Conservation (phyloP, 352 stramenopile species). For the Pythium insidiosum region DNA sequence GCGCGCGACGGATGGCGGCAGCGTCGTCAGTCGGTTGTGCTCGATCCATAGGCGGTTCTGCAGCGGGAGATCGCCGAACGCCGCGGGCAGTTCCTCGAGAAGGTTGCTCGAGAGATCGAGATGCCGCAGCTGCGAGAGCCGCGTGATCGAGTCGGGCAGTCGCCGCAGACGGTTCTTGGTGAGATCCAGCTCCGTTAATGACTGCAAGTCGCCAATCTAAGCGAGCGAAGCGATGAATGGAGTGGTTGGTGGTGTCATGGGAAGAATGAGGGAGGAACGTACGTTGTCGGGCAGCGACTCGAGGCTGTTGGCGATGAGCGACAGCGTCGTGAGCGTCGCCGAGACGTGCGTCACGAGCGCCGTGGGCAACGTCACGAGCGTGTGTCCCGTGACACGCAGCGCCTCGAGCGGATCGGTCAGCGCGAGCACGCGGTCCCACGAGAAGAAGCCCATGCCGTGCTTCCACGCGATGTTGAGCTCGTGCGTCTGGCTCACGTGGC, state of each 20-base stretch:
- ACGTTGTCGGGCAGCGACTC: constrained; percentile 42
- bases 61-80: constrained; percentile 26
- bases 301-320: constrained; percentile 36
- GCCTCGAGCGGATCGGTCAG: constrained; percentile 38
- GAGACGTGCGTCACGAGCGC: constrained; percentile 18
- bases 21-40: constrained; percentile 30
- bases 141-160: constrained; percentile 38
- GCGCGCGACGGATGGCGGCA: constrained; percentile 33
- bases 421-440: constrained; percentile 31
- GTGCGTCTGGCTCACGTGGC: constrained; percentile 21
- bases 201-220: constrained; percentile 24
- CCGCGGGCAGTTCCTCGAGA: constrained; percentile 30
- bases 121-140: constrained; percentile 19
- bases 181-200: constrained; percentile 42
- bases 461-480: constrained; percentile 73
- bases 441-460: constrained; percentile 38
- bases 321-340: constrained; percentile 37
- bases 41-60: constrained; percentile 45
- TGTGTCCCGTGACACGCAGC: constrained; percentile 42
- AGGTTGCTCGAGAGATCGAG: constrained; percentile 50
- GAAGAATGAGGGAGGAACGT: constrained; percentile 1
- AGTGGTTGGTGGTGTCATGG: not conserved
- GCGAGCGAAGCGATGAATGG: not conserved
- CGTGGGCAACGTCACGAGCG: constrained; percentile 23
- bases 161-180: constrained; percentile 46